Evolutionary conservation across 371 early-diverging fungal genomes (phyloP).

Genomic region (Actinomortierella ambigua): DNA sequence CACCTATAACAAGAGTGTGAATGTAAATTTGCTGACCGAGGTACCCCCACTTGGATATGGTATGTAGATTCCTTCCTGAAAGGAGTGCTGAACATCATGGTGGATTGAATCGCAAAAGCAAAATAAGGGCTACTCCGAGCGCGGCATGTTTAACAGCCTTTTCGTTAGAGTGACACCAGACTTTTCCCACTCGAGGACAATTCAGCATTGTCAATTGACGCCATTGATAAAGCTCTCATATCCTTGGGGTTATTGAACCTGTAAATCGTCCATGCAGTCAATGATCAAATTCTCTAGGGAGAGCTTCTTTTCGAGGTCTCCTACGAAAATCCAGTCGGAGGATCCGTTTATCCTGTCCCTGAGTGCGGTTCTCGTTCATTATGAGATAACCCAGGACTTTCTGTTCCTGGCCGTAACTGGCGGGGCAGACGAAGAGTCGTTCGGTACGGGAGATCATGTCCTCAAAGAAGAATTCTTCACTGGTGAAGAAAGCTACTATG

Average conservation of each 20-base stretch:
- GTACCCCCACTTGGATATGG: too few species aligned
- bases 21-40: too few species aligned
- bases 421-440: slow-evolving; percentile 14
- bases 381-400: slow-evolving; percentile 1
- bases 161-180: slow-evolving; percentile 4
- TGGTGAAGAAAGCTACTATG: background rate
- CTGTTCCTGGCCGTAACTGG: slow-evolving; percentile 2
- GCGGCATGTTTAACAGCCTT: too few species aligned
- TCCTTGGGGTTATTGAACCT: background rate
- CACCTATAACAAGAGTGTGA: too few species aligned
- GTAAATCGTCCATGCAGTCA: too few species aligned
- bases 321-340: slow-evolving; percentile 8
- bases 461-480: background rate
- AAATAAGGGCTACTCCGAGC: too few species aligned
- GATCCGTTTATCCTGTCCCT: slow-evolving; percentile 5
- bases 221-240: background rate
- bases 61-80: too few species aligned
- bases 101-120: too few species aligned
- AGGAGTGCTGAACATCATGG: too few species aligned
- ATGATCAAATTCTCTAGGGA: background rate
- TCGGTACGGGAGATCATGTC: too few species aligned
- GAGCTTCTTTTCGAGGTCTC: slow-evolving; percentile 4
- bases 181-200: slow-evolving; percentile 5
- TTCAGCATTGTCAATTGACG: slow-evolving; percentile 1
- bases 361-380: slow-evolving; percentile 3